Evolutionary conservation across 345 rosid genomes (phyloP), one percentile per base, ranked within the genome.

Genomic region (Abelmoschus esculentus): DNA sequence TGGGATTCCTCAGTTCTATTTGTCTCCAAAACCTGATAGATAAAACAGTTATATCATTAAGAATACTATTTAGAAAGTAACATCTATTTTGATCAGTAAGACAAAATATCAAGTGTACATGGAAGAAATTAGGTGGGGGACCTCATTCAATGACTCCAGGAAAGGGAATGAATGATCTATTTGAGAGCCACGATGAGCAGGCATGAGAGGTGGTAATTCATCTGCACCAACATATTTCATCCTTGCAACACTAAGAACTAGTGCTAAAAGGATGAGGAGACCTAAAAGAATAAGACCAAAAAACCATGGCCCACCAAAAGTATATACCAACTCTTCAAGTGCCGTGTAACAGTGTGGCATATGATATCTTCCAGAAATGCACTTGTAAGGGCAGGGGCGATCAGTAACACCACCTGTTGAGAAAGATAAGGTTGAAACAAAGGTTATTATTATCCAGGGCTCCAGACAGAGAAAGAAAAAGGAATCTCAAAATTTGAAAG

Each of bases 231-330:
- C 86, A 81, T 86, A 92, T 77, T 92, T 92, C 89, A 87, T 88
- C 70, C 98, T 81, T 3, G 98, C 98, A 76, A 90, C 96, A 74
- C 98, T 92, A 72, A 92, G 91, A 44, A 90, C 96, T 44, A 92
- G 85, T 56, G 98, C 90, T 78, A 92, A 83, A 71, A 92, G 83
- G 69, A 90, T 75, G 63, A 92, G 96, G 65, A 90, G 83, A 76
- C 86, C 83, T 72, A 92, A 74, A 34, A 92, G 84, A 70, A 87
- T 84, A 69, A 92, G 72, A 55, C 96, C 87, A 73, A 92, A 92
- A 62, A 79, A 67, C 98, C 96, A 92, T 17, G 98, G 98, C 34
- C 98, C 96, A 66, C 98, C 98, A 85, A 92, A 92, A 69, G 98
- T 89, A 83, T 92, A 86, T 44, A 92, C 83, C 71, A 92, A 74